Evolutionary conservation across 2,329 filamentous ascomycete species (phyloP), one percentile per base, ranked within the genome.

Genomic region (Dactylellina parvicollis): DNA sequence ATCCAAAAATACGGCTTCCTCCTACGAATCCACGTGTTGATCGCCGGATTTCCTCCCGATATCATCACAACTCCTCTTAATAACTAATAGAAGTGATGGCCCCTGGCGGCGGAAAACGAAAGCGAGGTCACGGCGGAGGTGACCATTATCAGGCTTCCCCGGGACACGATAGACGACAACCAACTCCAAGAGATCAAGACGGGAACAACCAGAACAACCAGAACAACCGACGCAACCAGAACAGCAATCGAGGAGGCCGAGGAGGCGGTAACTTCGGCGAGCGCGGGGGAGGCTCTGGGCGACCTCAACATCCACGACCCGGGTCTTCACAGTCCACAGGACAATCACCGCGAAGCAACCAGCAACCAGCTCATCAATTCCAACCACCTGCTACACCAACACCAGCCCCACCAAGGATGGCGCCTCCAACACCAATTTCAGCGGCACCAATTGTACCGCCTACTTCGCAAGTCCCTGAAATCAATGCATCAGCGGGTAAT

Each of bases 61-160:
- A 34, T 36, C 18, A 34, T 26, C 28, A n/a, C 28, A 14, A 3
- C 5, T 32, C 40, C 12, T 30, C 20, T 24, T 4, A 26, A 24
- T 44, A 50, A 38, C 40, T 30, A 52, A 40, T 59, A 62, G 40
- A 24, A 18, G 64, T 47, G 55, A 74, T 74, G 70, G 47, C 70
- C 28, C 70, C 64, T 38, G 60, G 69, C 22, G 70, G 69, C 26
- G 70, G 70, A 50, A 74, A 74, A 60, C 38, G 70, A 59, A 74
- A 74, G 32, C 55, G 70, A 42, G 70, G 64, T 40, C 57, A 67
- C 52, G 59, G 62, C 18, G 62, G 57, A 16, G 49, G 50, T 10
- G 64, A 74, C 32, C 50, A 74, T 32, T 74, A 74, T 54, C 69
- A 73, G 42, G 61, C 61, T 30, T 67, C 62, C 26, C 60, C 62